phyloP scores from a whole-genome alignment of 2,329 filamentous ascomycete species.

The Trematosphaeria pertusa region DNA sequence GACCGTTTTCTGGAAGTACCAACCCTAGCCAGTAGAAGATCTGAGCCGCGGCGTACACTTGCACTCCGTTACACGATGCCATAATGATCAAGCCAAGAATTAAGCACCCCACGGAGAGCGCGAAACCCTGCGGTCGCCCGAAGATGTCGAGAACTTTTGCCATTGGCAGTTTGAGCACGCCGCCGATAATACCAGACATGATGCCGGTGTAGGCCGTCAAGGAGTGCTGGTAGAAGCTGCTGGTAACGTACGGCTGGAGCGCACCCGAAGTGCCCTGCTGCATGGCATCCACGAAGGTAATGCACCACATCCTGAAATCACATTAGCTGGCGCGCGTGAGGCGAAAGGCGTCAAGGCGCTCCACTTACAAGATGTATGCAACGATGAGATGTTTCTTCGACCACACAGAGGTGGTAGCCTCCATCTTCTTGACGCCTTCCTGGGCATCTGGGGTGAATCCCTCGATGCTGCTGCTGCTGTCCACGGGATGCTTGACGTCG shows the following conservation, averaged over 20 bases:
- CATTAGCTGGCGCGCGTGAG: not conserved
- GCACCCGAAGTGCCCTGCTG: constrained; percentile 49
- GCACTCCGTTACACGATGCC: constrained; percentile 66
- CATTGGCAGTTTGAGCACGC: constrained; percentile 42
- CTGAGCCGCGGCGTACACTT: constrained; percentile 67
- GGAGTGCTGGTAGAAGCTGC: constrained; percentile 37
- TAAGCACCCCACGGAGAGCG: constrained; percentile 28
- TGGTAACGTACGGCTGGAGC: constrained; percentile 46
- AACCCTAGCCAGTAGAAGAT: constrained; percentile 69
- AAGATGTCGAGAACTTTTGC: constrained; percentile 49
- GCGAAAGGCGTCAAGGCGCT: too few relatives aligned
- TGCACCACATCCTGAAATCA: constrained; percentile 47
- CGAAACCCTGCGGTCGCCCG: constrained; percentile 44
- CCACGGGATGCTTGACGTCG: constrained; percentile 13
- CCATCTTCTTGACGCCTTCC: constrained; percentile 49
- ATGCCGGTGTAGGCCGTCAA: constrained; percentile 41
- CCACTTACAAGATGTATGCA: constrained; percentile 43
- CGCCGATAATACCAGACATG: constrained; percentile 42
- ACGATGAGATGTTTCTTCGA: constrained; percentile 47
- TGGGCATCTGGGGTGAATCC: constrained; percentile 26
- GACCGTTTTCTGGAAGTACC: constrained; percentile 29
- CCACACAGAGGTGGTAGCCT: constrained; percentile 53
- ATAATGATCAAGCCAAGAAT: constrained; percentile 64
- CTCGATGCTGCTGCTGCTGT: constrained; percentile 4
- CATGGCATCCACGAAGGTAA: constrained; percentile 55